A percentile compares a stretch with the other conserved stretches of the same genome.
Conservation (phyloP, 2,329 filamentous ascomycete species). For the Beauveria scarabaeidicola region DNA sequence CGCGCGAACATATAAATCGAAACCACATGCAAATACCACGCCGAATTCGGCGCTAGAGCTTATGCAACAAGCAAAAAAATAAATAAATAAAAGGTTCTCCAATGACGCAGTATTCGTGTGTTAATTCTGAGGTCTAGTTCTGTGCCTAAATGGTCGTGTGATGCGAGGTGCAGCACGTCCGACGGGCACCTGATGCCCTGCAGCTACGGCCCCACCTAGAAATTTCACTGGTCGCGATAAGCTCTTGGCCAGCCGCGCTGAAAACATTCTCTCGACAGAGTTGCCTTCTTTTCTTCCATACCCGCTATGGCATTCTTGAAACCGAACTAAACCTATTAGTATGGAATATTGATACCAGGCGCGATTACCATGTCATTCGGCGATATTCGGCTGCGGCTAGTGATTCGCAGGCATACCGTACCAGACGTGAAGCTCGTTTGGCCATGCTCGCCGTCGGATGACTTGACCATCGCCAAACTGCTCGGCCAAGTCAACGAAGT, state of each 20-base stretch:
- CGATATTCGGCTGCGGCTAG: slow-evolving; percentile 61
- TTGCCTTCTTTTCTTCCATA: background rate
- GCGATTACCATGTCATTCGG: slow-evolving; percentile 21
- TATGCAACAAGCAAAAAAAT: background rate
- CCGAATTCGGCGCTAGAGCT: background rate
- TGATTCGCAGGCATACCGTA: slow-evolving; percentile 63
- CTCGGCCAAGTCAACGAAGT: slow-evolving; percentile 71
- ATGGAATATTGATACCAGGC: background rate
- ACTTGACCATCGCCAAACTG: slow-evolving; percentile 66
- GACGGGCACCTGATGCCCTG: slow-evolving; percentile 1
- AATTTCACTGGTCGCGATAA: slow-evolving; percentile 8
- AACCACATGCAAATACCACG: background rate
- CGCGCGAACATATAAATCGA: background rate
- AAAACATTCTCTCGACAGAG: background rate
- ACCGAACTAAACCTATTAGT: background rate
- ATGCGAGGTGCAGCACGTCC: background rate
- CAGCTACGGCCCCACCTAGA: slow-evolving; percentile 5
- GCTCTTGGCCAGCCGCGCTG: background rate
- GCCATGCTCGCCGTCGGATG: slow-evolving; percentile 48
- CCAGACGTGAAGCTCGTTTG: slow-evolving; percentile 67
- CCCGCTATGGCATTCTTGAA: background rate
- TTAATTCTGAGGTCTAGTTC: background rate
- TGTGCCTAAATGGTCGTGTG: background rate
- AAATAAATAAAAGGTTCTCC: too few species aligned
- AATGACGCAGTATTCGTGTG: background rate